These are phyloP conservation scores for Funneliformis geosporum DNA, from an alignment of 192 early-diverging fungal genomes.

Conservation along the genomic window DNA sequence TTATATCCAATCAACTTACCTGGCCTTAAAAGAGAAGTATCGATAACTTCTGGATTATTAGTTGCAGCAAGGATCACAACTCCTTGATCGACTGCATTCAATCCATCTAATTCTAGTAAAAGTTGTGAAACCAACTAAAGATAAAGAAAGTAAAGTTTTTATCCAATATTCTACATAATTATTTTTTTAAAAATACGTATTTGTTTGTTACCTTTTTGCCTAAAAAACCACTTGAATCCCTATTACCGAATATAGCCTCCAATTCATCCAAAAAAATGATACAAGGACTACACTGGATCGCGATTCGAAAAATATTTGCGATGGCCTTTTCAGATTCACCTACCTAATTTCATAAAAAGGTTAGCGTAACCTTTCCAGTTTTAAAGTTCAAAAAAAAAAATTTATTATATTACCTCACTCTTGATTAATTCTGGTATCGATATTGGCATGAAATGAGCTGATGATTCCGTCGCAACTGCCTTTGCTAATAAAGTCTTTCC, in stretches of 20 bases:
- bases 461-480: constrained; percentile 78
- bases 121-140: constrained; percentile 73
- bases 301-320: constrained; percentile 68
- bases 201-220: constrained; percentile 60
- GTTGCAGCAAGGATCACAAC: constrained; percentile 88
- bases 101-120: constrained; percentile 74
- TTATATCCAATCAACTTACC: constrained; percentile 43
- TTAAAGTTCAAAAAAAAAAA: too few relatives aligned
- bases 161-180: too few relatives aligned
- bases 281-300: constrained; percentile 68
- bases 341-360: too few relatives aligned
- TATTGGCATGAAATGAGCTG: constrained; percentile 79
- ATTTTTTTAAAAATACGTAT: background rate
- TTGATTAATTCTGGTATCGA: constrained; percentile 83
- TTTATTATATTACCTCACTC: constrained; percentile 67
- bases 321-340: constrained; percentile 96
- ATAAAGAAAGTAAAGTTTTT: too few relatives aligned
- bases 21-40: constrained; percentile 74
- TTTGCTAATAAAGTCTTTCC: constrained; percentile 91
- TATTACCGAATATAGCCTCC: constrained; percentile 80
- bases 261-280: constrained; percentile 95
- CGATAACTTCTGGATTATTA: constrained; percentile 76
- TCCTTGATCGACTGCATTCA: constrained; percentile 47
- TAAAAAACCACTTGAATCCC: constrained; percentile 67
- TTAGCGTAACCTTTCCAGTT: too few relatives aligned